Evolutionary conservation across 495 filamentous ascomycete species (phyloP), one percentile per base, ranked within the genome.

Genomic region (Talaromyces nanjingensis): DNA sequence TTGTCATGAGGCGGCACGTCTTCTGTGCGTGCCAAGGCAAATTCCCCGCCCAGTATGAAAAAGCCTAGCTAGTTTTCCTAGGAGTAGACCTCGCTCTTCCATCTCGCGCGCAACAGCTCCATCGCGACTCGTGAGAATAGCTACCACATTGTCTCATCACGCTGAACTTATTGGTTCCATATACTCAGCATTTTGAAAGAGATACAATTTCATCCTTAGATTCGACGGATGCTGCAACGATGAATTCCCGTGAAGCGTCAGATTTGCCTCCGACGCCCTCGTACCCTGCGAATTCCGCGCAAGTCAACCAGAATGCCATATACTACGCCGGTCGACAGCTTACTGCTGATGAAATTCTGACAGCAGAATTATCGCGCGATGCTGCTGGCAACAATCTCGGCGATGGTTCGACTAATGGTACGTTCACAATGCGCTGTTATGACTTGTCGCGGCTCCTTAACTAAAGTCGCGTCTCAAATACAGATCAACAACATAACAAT

Each of bases 261-360:
- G 78, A 81, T 65, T 75, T 81, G 77, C 76, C 77, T 75, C 73
- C 77, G 71, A 71, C 72, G 31, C 71, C 72, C n/a, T 81, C 78
- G 24, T 81, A 81, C 58, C 77, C 78, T 6, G 77, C 78, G 58
- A 79, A 81, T 65, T 72, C 75, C 60, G 77, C 77, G 71, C 78
- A 81, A 69, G 79, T 79, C 71, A 71, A 74, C 42, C 78, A 81
- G 66, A 77, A 77, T 52, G 71, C 76, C 20, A 78, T 79, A 71
- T 81, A 81, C 65, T 80, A 79, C 70, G 67, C 71, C 53, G 77
- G 77, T 63, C 78, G 78, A 63, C 78, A 78, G 65, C 68, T 81
- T 66, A 80, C 78, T 29, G 70, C 77, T 64, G 78, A 81, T 65
- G 78, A 81, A 62, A 72, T 81, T 20, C 63, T 81, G 20, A 73